Base-by-base conservation (phyloP, 805 yeast species). In the Naumovozyma baii region DNA sequence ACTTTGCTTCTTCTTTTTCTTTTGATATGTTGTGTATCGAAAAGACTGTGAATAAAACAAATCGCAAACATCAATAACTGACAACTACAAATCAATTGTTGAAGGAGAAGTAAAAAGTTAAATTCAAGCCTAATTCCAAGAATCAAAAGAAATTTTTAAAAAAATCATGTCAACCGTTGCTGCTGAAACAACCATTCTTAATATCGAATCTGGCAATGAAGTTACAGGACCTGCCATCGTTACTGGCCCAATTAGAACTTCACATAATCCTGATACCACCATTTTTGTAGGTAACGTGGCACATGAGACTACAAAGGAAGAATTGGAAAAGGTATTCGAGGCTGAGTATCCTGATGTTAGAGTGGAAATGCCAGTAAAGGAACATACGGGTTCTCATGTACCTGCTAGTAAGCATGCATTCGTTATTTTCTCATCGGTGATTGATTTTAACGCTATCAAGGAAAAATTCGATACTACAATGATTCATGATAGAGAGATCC, bases 201-300 rank as follows among this genome's bases (percentile, higher is more conserved):
- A 31, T 32, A 39, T 31, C 30, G 15, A 38, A 25, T 14, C 31
- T 16, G 38, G 26, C 20, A 7, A 7, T 22, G 26, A 22, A 22
- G 10, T 22, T 10, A 7, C 26, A 22, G 26, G 26, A 7, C 26
- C 26, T 22, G 26, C 26, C 10, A 22, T 22, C 10, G 26, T 22
- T 22, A 22, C 26, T 22, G 26, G 25, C 30, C 20, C 37, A 33
- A 18, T 40, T 33, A 33, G 42, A 31, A 18, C 39, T 40, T 10
- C 33, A 36, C 15, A 48, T 55, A 59, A 59, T 36, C 63, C 64
- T 18, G 61, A 58, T 36, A 54, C 59, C 10, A 55, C 64, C 7
- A 49, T 59, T 18, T 59, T 59, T 36, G 51, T 59, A 30, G 63
- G 62, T 36, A 57, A 57, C 32, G 54, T 59, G 26, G 51, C 62